Base-by-base conservation (phyloP, 805 yeast species). In the Tetrapisispora fleetii region DNA sequence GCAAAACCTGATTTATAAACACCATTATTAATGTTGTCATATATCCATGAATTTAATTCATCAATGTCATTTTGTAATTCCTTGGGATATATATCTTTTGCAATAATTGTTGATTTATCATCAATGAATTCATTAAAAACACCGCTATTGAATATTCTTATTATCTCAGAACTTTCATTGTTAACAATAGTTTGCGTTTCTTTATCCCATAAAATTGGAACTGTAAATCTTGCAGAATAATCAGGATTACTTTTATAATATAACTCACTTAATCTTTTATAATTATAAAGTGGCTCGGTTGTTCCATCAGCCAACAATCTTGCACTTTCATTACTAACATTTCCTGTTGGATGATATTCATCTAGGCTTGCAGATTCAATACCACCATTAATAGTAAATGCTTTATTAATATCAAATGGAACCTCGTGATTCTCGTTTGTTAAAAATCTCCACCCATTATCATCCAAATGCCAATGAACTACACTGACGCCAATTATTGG, bases 1-100 rank as follows among this genome's bases (percentile, higher is more conserved):
- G 96, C 87, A 67, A 90, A 91, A 0, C 98, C 98, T 2, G 93
- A 56, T 69, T 88, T 91, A 74, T 91, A 91, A 38, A 90, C 97
- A 37, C 96, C 97, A 61, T 85, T 87, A 74, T 90, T 89, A 65
- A 91, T 84, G 58, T 76, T 78, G 59, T 84, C 85, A 65, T 90
- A 90, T 37, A 86, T 77, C 90, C 95, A 83, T 17, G 71, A 75
- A 60, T 93, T 89, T 55, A 88, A 60, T 48, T 78, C 87, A 60
- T 90, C 95, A 58, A 90, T 86, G 53, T 80, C 65, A 0, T 63
- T 47, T 53, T 73, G 72, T 54, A 81, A 67, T 1, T 65, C 62
- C 6, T 65, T 62, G 24, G 96, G 96, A 52, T 81, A 81, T 52
- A 82, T 70, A 63, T 85, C 60, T 37, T 36, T 24, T 11, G 78